Evolutionary conservation across 2,329 filamentous ascomycete species (phyloP).

Genomic region (Beauveria medogensis): DNA sequence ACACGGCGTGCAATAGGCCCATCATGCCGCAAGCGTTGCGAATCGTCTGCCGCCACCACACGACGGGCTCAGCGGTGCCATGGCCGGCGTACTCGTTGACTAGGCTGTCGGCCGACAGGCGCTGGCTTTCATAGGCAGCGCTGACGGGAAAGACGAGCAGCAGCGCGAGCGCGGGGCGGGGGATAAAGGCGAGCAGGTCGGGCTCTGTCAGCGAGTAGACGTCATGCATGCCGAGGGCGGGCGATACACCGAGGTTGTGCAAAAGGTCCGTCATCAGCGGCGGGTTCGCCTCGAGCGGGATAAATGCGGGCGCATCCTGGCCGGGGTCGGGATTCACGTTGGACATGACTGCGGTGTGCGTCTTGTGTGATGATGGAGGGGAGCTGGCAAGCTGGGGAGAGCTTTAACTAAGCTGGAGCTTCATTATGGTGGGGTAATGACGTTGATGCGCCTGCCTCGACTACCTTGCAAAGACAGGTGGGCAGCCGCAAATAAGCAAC

Average conservation of each 20-base stretch:
- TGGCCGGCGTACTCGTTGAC: conserved; percentile 56
- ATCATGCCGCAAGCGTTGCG: conserved; percentile 89
- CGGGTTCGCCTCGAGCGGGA: conserved; percentile 67
- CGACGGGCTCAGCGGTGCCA: conserved; percentile 63
- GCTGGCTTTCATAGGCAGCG: conserved; percentile 67
- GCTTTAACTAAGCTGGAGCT: conserved; percentile 2
- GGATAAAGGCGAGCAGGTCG: conserved; percentile 76
- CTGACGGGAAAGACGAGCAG: conserved; percentile 88
- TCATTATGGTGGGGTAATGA: conserved; percentile 11
- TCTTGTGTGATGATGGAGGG: neutral
- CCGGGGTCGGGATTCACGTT: conserved; percentile 33
- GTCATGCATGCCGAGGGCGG: conserved; percentile 73
- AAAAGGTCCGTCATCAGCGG: conserved; percentile 79
- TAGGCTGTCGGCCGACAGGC: conserved; percentile 62
- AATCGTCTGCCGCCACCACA: conserved; percentile 96
- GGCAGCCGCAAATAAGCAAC: neutral
- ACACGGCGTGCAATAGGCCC: conserved; percentile 73
- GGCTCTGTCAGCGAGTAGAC: conserved; percentile 86
- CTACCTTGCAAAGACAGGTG: neutral
- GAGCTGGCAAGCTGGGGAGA: neutral
- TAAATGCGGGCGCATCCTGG: conserved; percentile 38
- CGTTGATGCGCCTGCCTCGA: neutral
- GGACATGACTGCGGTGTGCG: conserved; percentile 21
- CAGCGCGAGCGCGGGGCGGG: conserved; percentile 78
- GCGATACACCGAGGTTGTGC: conserved; percentile 75